Evolutionary conservation across 352 stramenopile species (phyloP).

Genomic region (Phytopythium helicoides): DNA sequence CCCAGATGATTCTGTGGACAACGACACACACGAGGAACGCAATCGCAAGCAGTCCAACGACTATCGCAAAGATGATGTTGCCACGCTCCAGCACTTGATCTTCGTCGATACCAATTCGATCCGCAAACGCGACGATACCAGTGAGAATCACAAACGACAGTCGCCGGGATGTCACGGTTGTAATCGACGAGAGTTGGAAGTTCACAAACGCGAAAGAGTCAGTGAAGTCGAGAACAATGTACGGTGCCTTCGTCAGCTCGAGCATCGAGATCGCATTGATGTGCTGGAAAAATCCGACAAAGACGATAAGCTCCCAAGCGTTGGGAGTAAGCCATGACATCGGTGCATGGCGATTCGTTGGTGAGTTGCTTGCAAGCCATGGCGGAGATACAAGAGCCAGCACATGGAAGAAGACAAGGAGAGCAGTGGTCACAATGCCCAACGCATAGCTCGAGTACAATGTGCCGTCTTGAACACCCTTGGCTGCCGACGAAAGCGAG

Average conservation of each 20-base stretch:
- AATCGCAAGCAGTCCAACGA: constrained; percentile 31
- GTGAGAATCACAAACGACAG: constrained; percentile 55
- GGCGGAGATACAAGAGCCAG: constrained; percentile 39
- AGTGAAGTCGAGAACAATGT: constrained; percentile 70
- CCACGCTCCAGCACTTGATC: constrained; percentile 35
- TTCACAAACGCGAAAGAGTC: constrained; percentile 78
- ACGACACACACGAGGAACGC: constrained; percentile 28
- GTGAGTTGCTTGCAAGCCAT: constrained; percentile 32
- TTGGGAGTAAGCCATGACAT: constrained; percentile 54
- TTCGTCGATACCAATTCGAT: constrained; percentile 62
- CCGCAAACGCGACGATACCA: constrained; percentile 66
- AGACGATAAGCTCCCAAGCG: constrained; percentile 61
- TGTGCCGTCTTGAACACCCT: constrained; percentile 47
- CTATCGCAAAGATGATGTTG: constrained; percentile 43
- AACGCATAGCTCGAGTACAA: constrained; percentile 49
- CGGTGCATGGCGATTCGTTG: constrained; percentile 9
- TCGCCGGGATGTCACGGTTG: constrained; percentile 32
- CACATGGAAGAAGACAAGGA: constrained; percentile 62
- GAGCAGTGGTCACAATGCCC: constrained; percentile 33
- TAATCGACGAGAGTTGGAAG: constrained; percentile 42
- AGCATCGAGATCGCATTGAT: constrained; percentile 70
- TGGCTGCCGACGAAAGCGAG: constrained; percentile 36
- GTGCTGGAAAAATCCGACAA: constrained; percentile 70
- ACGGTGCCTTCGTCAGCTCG: constrained; percentile 70
- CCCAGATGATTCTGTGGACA: constrained; percentile 2